Conservation (phyloP, 2,329 filamentous ascomycete species). For the Colletotrichum eleusines region DNA sequence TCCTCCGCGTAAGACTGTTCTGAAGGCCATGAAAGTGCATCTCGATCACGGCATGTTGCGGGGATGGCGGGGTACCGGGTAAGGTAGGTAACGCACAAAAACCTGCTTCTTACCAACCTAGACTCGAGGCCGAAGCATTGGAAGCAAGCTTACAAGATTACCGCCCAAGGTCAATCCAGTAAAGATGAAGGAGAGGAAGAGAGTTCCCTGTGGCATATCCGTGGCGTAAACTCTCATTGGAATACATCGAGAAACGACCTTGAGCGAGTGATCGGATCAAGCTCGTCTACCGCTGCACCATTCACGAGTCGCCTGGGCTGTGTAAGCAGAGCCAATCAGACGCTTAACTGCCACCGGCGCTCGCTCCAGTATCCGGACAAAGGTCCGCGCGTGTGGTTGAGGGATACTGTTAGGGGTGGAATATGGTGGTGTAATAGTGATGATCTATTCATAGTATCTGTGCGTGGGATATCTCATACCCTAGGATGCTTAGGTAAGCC, state of each 20-base stretch:
- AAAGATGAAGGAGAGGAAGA: not conserved
- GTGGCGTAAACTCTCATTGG: not conserved
- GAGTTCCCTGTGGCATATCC: not conserved
- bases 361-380: not conserved
- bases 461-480: too few species aligned
- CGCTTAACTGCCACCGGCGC: not conserved
- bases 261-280: slow-evolving; percentile 19
- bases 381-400: too few species aligned
- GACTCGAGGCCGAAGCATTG: not conserved
- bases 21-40: not conserved
- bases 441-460: too few species aligned
- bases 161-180: not conserved
- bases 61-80: not conserved
- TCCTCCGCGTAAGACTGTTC: not conserved
- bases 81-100: not conserved
- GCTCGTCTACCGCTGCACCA: slow-evolving; percentile 1
- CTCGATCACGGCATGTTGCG: slow-evolving; percentile 10
- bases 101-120: not conserved
- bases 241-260: too few species aligned
- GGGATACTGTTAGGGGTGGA: too few species aligned
- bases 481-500: too few species aligned
- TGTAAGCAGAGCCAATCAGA: not conserved
- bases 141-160: not conserved
- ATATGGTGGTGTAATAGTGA: too few species aligned
- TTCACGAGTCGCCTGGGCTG: not conserved